Percentiles rank a stretch among this genome's conserved stretches.
These are phyloP conservation scores for Albugo candida DNA, from an alignment of 352 stramenopile species.

Conservation along the genomic window DNA sequence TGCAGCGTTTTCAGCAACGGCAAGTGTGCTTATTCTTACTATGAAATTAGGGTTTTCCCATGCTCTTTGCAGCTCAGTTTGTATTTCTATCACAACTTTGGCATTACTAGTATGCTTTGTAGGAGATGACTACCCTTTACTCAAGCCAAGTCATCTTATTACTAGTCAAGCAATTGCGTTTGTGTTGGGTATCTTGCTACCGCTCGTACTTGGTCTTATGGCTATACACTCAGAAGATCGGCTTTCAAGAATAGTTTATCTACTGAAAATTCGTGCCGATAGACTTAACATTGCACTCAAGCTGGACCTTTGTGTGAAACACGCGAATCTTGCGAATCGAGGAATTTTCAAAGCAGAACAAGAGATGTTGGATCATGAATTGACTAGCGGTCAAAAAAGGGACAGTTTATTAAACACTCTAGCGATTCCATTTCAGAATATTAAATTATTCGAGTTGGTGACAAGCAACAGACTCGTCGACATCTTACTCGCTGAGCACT, in stretches of 20 bases:
- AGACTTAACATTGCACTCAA: slow-evolving; percentile 70
- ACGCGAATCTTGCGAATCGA: slow-evolving; percentile 40
- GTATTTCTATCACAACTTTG: slow-evolving; percentile 30
- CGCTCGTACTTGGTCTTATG: slow-evolving; percentile 37
- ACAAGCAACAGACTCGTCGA: slow-evolving; percentile 42
- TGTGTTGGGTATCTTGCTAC: slow-evolving; percentile 37
- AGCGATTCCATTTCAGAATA: slow-evolving; percentile 50
- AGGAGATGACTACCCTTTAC: slow-evolving; percentile 31
- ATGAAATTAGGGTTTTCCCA: slow-evolving; percentile 68
- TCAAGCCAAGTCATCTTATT: slow-evolving; percentile 16
- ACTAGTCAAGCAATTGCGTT: slow-evolving; percentile 38
- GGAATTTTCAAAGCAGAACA: slow-evolving; percentile 38
- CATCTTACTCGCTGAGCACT: slow-evolving; percentile 50
- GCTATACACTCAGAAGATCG: slow-evolving; percentile 64
- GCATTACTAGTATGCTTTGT: slow-evolving; percentile 20
- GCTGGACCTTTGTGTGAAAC: slow-evolving; percentile 51
- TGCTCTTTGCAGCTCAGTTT: slow-evolving; percentile 26
- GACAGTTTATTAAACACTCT: slow-evolving; percentile 31
- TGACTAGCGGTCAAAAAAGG: slow-evolving; percentile 24
- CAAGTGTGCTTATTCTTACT: slow-evolving; percentile 43
- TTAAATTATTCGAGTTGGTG: slow-evolving; percentile 57
- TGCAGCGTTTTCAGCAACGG: slow-evolving; percentile 29
- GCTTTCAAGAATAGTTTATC: slow-evolving; percentile 40
- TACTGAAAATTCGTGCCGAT: slow-evolving; percentile 48
- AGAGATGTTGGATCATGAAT: slow-evolving; percentile 27